Percentiles rank a stretch among this genome's conserved stretches.
Conservation (phyloP, 441 rosid species). For the Gossypium gossypioides region DNA sequence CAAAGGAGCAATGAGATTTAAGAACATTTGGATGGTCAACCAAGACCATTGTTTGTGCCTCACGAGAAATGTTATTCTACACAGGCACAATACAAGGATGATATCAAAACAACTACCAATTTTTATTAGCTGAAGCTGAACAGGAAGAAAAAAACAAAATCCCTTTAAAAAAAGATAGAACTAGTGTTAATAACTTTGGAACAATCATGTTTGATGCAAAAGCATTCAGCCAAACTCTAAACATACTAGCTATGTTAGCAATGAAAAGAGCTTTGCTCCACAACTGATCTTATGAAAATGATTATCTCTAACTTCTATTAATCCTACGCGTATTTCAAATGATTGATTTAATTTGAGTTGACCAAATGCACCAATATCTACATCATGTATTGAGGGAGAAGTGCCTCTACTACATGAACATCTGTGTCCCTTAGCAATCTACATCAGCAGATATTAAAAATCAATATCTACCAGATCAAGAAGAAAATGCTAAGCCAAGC, state of each 20-base stretch:
- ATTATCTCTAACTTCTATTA: not conserved
- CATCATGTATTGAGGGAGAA: not conserved
- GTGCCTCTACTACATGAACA: not conserved
- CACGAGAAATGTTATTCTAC: constrained; percentile 73
- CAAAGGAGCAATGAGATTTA: constrained; percentile 89
- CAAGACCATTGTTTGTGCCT: constrained; percentile 93
- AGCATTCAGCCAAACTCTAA: not conserved
- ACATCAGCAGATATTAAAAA: not conserved
- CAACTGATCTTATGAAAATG: not conserved
- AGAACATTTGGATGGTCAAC: constrained; percentile 90
- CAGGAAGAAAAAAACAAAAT: not conserved
- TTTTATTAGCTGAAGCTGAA: not conserved
- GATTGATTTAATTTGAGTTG: not conserved
- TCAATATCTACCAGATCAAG: not conserved
- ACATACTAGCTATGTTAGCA: not conserved
- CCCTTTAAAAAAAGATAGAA: not conserved
- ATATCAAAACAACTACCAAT: not conserved
- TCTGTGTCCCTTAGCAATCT: not conserved
- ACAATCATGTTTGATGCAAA: not conserved
- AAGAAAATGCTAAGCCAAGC: not conserved
- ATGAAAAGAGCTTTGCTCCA: not conserved
- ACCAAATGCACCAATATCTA: not conserved
- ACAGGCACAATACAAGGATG: not conserved
- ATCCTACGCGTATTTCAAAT: not conserved
- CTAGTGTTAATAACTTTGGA: not conserved